These are phyloP conservation scores for Bruguiera hainesii DNA, from an alignment of 441 rosid genomes.

Conservation along the genomic window DNA sequence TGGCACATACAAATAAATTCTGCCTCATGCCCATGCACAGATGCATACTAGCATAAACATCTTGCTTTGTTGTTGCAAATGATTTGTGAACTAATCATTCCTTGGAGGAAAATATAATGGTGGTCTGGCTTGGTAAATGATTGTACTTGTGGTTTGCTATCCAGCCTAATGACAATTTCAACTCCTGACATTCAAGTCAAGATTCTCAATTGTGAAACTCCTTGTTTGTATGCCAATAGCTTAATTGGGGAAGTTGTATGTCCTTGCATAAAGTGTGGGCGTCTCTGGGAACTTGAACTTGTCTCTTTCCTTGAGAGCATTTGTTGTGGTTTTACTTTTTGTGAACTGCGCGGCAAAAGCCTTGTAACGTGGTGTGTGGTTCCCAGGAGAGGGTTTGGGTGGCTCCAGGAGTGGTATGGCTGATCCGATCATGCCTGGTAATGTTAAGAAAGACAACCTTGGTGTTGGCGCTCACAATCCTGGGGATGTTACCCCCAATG, in stretches of 20 bases:
- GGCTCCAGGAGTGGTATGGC: constrained; percentile 83
- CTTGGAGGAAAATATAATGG: too few species aligned
- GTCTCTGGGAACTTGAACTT: constrained; percentile 1
- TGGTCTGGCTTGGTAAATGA: too few species aligned
- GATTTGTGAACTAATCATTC: too few species aligned
- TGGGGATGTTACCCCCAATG: constrained; percentile 85
- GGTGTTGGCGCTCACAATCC: constrained; percentile 94
- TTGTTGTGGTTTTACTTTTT: background rate
- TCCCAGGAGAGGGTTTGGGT: constrained; percentile 96
- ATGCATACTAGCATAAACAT: too few species aligned
- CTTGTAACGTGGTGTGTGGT: constrained; percentile 22
- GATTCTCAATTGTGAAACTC: too few species aligned
- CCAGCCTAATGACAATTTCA: too few species aligned
- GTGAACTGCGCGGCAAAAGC: constrained; percentile 2
- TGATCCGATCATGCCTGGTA: constrained; percentile 85
- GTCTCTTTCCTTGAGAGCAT: background rate
- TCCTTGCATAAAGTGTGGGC: background rate
- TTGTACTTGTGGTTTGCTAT: too few species aligned
- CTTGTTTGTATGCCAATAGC: background rate
- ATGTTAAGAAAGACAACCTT: constrained; percentile 75
- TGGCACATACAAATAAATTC: too few species aligned
- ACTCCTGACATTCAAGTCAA: too few species aligned
- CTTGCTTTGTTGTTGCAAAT: too few species aligned
- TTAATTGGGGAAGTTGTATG: background rate
- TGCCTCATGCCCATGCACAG: too few species aligned